Conservation (phyloP, 371 early-diverging fungal genomes). For the Lichtheimia ramosa region DNA sequence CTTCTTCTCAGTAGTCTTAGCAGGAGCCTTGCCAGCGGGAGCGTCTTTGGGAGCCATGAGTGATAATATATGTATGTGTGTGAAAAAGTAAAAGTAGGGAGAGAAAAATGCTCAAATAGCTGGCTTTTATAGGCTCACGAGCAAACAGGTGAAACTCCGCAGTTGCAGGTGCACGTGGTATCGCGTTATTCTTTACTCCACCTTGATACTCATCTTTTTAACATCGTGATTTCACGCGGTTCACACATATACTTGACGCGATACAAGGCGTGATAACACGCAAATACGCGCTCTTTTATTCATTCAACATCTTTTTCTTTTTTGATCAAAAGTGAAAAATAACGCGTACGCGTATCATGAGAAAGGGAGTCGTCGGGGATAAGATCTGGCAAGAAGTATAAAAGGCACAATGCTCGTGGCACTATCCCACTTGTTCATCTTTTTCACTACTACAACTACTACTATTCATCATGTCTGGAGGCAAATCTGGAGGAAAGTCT, state of each 20-base stretch:
- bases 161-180: too few relatives aligned
- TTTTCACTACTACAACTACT: not conserved
- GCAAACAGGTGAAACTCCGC: too few relatives aligned
- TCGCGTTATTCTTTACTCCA: too few relatives aligned
- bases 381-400: not conserved
- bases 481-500: conserved; percentile 63
- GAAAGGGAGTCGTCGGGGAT: too few relatives aligned
- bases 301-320: not conserved
- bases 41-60: conserved; percentile 55
- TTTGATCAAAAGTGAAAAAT: conserved; percentile 15
- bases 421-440: conserved; percentile 4
- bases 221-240: not conserved
- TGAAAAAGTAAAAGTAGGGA: conserved; percentile 18
- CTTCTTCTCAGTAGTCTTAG: conserved; percentile 58
- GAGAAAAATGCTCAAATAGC: conserved; percentile 3
- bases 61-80: conserved; percentile 8
- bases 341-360: not conserved
- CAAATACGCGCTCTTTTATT: conserved; percentile 6
- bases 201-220: too few relatives aligned
- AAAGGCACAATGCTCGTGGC: not conserved
- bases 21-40: conserved; percentile 74
- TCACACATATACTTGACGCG: too few relatives aligned
- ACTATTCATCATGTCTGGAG: conserved; percentile 53
- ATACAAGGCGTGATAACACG: conserved; percentile 13
- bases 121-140: too few relatives aligned